Evolutionary conservation across 306 rosid species (phyloP).

Genomic region (Malus sieversii): DNA sequence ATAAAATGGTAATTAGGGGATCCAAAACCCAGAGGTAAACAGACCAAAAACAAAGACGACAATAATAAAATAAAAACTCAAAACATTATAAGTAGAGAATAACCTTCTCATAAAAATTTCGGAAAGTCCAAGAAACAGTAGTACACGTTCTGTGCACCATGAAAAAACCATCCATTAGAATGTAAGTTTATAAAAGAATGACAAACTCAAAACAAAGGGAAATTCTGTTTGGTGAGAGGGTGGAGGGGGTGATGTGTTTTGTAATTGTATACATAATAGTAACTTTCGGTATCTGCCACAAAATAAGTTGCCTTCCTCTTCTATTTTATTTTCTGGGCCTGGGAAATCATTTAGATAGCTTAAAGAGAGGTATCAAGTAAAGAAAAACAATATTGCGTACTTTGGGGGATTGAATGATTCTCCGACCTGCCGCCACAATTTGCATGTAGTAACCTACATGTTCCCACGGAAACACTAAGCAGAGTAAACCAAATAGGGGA

Average conservation of each 20-base stretch:
- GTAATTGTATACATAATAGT: not conserved
- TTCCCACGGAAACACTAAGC: conserved; percentile 9
- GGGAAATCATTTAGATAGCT: not conserved
- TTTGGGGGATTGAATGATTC: conserved; percentile 78
- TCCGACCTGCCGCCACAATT: conserved; percentile 82
- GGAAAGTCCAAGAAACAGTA: conserved; percentile 76
- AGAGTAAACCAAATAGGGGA: not conserved
- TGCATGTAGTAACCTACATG: conserved; percentile 62
- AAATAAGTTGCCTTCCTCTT: not conserved
- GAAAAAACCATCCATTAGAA: not conserved
- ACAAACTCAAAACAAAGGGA: not conserved
- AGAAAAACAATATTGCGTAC: conserved; percentile 31
- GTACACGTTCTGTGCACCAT: conserved; percentile 54
- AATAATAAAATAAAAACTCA: not conserved
- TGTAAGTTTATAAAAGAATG: not conserved
- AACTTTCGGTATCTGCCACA: not conserved
- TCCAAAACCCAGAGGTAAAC: not conserved
- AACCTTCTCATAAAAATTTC: conserved; percentile 74
- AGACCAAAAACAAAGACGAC: not conserved
- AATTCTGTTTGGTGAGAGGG: not conserved
- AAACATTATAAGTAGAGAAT: not conserved
- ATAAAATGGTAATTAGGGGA: not conserved
- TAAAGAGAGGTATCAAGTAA: not conserved
- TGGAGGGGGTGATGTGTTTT: no score
- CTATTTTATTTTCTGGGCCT: not conserved